Evolutionary conservation across 768 basidiomycete genomes (phyloP).

Genomic region (Steccherinum ochraceum): DNA sequence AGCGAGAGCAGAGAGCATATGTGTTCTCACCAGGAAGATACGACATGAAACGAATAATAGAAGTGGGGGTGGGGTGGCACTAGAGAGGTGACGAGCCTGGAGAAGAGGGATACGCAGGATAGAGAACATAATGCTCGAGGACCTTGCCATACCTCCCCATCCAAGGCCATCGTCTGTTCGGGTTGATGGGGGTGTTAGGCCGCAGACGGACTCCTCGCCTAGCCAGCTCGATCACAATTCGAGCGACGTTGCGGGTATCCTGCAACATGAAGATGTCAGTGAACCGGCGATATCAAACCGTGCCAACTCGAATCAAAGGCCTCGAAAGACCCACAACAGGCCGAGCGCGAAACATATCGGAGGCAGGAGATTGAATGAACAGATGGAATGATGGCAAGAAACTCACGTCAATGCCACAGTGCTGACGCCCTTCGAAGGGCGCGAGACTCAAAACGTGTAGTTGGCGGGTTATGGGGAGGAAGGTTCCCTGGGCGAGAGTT

Average conservation of each 20-base stretch:
- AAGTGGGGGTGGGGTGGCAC: neutral
- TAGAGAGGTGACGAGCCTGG: neutral
- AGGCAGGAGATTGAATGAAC: conserved; percentile 6
- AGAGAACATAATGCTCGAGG: conserved; percentile 35
- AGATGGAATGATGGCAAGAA: conserved; percentile 10
- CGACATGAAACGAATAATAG: neutral
- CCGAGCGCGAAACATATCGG: neutral
- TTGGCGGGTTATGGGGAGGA: conserved; percentile 70
- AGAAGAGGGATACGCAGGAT: conserved; percentile 2
- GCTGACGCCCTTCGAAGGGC: conserved; percentile 76
- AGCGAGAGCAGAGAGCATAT: neutral
- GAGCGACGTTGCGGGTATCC: conserved; percentile 88
- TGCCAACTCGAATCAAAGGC: too few relatives aligned
- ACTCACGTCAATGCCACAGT: conserved; percentile 89
- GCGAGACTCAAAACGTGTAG: conserved; percentile 64
- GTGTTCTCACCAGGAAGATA: neutral
- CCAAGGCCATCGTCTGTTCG: conserved; percentile 72
- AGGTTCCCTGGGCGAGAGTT: conserved; percentile 21
- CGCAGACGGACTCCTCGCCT: conserved; percentile 57
- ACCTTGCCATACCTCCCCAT: conserved; percentile 76
- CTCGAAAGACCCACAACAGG: too few relatives aligned
- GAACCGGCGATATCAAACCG: too few relatives aligned
- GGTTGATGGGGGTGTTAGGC: conserved; percentile 67
- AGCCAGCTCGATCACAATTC: conserved; percentile 76
- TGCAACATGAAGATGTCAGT: conserved; percentile 30